phyloP scores from a whole-genome alignment of 305 asterid species.

The Fraxinus platypoda region DNA sequence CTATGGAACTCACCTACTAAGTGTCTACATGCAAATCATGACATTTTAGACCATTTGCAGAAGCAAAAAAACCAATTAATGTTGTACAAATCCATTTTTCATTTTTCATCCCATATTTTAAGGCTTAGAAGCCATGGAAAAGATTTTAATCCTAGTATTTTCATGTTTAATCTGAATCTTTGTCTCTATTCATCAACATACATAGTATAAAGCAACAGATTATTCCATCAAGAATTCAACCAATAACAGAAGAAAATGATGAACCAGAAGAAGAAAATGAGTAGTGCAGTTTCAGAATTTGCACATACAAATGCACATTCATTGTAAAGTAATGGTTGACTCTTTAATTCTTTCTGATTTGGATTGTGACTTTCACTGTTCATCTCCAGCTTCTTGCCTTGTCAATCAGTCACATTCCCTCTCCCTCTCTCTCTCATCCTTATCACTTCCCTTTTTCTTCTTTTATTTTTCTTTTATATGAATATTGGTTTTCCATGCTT shows the following conservation, averaged over 20 bases:
- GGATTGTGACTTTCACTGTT: conserved; percentile 62
- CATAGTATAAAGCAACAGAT: conserved; percentile 34
- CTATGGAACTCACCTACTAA: conserved; percentile 36
- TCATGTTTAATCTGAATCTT: conserved; percentile 62
- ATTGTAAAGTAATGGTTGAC: conserved; percentile 71
- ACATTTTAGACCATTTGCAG: conserved; percentile 39
- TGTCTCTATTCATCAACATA: conserved; percentile 27
- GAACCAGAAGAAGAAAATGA: conserved; percentile 26
- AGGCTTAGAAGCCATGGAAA: conserved; percentile 38
- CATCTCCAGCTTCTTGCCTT: conserved; percentile 60
- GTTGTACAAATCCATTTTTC: conserved; percentile 19
- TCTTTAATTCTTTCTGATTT: conserved; percentile 32
- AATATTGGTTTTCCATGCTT: conserved; percentile 25
- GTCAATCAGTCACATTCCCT: conserved; percentile 45
- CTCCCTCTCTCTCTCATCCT: conserved; percentile 14
- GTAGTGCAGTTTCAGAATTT: conserved; percentile 55
- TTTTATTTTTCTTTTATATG: conserved; percentile 16
- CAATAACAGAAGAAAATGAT: conserved; percentile 50
- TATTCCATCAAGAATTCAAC: conserved; percentile 16
- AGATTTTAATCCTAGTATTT: conserved; percentile 49
- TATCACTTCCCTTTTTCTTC: conserved; percentile 18
- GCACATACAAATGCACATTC: conserved; percentile 60
- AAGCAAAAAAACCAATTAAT: background rate
- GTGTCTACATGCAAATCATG: conserved; percentile 69
- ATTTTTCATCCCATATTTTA: conserved; percentile 35